Conservation (phyloP, 176 grass and related monocot genomes). For the Zea mays region Zm-B73-REFERENCE-NAM-5.0 NC_050099.1:134602501-134603000, state of each 20-base stretch:
- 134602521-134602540: constrained; percentile 93
- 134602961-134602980: constrained; percentile 41
- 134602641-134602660: constrained; percentile 77
- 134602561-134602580: constrained; percentile 65
- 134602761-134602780: constrained; percentile 64
- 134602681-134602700: constrained; percentile 74
- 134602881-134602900: constrained; percentile 71
- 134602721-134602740: constrained; percentile 70
- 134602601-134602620: constrained; percentile 77
- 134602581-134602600: constrained; percentile 79
- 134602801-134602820: constrained; percentile 83
- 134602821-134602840: constrained; percentile 75
- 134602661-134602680: constrained; percentile 75
- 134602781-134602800: constrained; percentile 75
- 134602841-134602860: constrained; percentile 77
- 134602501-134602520: constrained; percentile 77
- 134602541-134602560: constrained; percentile 74
- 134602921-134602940: constrained; percentile 95
- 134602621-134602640: constrained; percentile 87
- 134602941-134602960: constrained; percentile 80
- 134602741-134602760: constrained; percentile 60
- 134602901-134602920: constrained; percentile 74
- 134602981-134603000: constrained; percentile 65
- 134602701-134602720: constrained; percentile 71
- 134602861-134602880: constrained; percentile 58